phyloP scores from a whole-genome alignment of 192 early-diverging fungal genomes.

The Lobosporangium transversale region DNA sequence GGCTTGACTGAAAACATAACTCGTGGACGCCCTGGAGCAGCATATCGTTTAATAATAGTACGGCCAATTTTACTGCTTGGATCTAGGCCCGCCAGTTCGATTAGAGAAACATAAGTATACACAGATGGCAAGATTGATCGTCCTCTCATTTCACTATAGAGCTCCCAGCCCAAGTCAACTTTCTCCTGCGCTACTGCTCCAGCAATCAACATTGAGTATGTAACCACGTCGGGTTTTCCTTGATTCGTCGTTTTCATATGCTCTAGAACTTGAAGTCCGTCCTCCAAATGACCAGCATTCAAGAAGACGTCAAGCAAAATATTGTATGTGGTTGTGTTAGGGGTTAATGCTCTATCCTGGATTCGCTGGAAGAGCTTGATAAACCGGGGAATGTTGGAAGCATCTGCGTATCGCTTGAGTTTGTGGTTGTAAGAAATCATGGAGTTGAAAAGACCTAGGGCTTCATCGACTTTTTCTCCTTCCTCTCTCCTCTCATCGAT shows the following conservation, averaged over 20 bases:
- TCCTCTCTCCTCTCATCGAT: not conserved
- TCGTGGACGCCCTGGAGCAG: constrained; percentile 1
- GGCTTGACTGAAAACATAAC: constrained; percentile 23
- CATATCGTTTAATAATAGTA: constrained; percentile 4
- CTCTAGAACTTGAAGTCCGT: constrained; percentile 20
- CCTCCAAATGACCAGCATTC: constrained; percentile 1
- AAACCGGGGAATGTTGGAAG: constrained; percentile 15
- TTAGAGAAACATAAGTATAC: constrained; percentile 24
- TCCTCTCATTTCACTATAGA: constrained; percentile 33
- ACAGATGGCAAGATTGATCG: constrained; percentile 11
- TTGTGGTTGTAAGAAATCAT: constrained; percentile 26
- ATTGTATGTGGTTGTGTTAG: constrained; percentile 37
- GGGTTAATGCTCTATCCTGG: not conserved
- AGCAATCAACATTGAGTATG: constrained; percentile 22
- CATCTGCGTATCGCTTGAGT: constrained; percentile 12
- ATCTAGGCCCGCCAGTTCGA: constrained; percentile 25
- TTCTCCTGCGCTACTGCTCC: constrained; percentile 16
- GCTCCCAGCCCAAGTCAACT: constrained; percentile 31
- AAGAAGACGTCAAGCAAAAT: constrained; percentile 18
- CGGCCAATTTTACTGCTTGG: constrained; percentile 24
- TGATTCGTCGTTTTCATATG: constrained; percentile 19
- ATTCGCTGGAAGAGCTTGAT: constrained; percentile 7
- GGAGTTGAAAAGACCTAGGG: not conserved
- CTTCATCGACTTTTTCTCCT: not conserved
- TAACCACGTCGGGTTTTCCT: constrained; percentile 20